phyloP scores from a whole-genome alignment of 306 rosid genomes.

The Casuarina equisetifolia region DNA sequence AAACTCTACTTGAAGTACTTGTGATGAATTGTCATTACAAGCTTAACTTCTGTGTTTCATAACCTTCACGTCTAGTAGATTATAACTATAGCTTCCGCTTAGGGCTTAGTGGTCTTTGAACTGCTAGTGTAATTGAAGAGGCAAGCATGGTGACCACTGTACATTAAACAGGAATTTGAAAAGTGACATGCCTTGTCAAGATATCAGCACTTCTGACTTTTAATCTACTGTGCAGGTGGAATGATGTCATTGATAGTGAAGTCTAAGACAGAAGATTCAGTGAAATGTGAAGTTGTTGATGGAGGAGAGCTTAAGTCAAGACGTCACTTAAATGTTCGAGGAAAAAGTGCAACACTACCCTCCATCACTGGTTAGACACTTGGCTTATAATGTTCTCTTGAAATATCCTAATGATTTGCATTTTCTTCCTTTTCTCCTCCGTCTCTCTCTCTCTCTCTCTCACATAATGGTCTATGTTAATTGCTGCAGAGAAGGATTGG shows the following conservation, averaged over 20 bases:
- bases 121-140: background rate
- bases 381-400: conserved; percentile 11
- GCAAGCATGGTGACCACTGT: background rate
- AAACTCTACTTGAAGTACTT: background rate
- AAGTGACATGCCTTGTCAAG: conserved; percentile 1
- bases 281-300: conserved; percentile 93
- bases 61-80: background rate
- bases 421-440: background rate
- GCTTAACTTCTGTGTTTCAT: background rate
- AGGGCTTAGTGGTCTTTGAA: background rate
- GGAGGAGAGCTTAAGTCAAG: conserved; percentile 98
- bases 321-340: conserved; percentile 94
- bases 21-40: background rate
- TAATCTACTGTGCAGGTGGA: conserved; percentile 67
- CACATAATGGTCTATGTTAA: conserved; percentile 20
- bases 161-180: background rate
- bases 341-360: conserved; percentile 97
- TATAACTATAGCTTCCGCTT: background rate
- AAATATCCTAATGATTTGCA: background rate
- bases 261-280: conserved; percentile 81
- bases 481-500: conserved; percentile 97
- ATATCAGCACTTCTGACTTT: conserved; percentile 22
- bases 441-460: conserved; percentile 1
- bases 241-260: conserved; percentile 89
- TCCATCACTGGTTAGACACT: conserved; percentile 81